phyloP scores from a whole-genome alignment of 1,139 yeast species.

The Suhomyces yuchorum region DNA sequence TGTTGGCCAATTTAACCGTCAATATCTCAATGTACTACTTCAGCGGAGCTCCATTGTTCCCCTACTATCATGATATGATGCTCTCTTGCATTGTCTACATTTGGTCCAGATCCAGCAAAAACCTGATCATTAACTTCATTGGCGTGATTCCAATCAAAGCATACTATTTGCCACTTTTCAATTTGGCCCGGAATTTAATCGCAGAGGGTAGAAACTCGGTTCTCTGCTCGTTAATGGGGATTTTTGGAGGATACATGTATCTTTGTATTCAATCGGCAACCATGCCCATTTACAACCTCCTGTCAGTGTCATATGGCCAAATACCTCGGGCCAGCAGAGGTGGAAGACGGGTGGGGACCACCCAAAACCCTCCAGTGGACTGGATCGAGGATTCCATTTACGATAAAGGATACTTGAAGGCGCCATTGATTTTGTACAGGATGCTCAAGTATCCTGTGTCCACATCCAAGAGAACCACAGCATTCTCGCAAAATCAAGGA shows the following conservation, averaged over 20 bases:
- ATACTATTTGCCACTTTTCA: slow-evolving; percentile 58
- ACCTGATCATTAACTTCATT: slow-evolving; percentile 52
- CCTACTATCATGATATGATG: slow-evolving; percentile 41
- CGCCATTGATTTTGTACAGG: slow-evolving; percentile 41
- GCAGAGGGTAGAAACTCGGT: slow-evolving; percentile 44
- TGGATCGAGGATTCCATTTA: slow-evolving; percentile 38
- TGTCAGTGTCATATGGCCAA: slow-evolving; percentile 45
- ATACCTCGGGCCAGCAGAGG: slow-evolving; percentile 12
- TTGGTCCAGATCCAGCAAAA: slow-evolving; percentile 59
- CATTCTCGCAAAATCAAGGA: slow-evolving; percentile 20
- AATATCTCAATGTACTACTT: slow-evolving; percentile 19
- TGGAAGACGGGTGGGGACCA: slow-evolving; percentile 40
- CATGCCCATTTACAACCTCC: slow-evolving; percentile 44
- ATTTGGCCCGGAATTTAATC: slow-evolving; percentile 50
- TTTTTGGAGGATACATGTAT: slow-evolving; percentile 57
- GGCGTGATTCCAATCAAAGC: slow-evolving; percentile 60
- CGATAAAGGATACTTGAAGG: slow-evolving; percentile 48
- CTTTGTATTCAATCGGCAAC: slow-evolving; percentile 62
- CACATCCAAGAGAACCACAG: slow-evolving; percentile 33
- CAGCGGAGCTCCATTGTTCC: slow-evolving; percentile 24
- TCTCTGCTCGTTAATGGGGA: slow-evolving; percentile 49
- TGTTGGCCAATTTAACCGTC: slow-evolving; percentile 33
- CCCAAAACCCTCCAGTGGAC: slow-evolving; percentile 17
- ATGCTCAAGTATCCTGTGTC: slow-evolving; percentile 35
- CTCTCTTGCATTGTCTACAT: slow-evolving; percentile 58